phyloP scores from a whole-genome alignment of 306 rosid genomes.

The Hippophae rhamnoides region DNA sequence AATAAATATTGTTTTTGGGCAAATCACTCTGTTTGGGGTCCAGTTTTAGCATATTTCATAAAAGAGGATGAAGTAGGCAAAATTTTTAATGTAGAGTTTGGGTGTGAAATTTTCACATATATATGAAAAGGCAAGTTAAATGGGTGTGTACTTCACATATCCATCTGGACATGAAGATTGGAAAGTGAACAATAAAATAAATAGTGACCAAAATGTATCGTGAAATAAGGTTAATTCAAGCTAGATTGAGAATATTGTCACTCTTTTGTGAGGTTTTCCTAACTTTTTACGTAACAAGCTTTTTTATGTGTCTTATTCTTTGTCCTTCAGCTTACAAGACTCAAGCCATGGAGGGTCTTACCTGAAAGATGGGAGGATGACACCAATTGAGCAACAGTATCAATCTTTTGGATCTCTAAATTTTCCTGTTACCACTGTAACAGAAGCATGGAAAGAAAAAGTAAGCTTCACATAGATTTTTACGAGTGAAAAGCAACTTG shows the following conservation, averaged over 20 bases:
- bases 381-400: constrained; percentile 57
- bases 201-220: too few relatives aligned
- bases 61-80: too few relatives aligned
- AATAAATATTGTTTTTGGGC: constrained; percentile 7
- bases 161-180: too few relatives aligned
- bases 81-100: too few relatives aligned
- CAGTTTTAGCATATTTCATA: neutral
- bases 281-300: too few relatives aligned
- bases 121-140: too few relatives aligned
- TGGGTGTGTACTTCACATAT: too few relatives aligned
- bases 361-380: constrained; percentile 56
- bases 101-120: too few relatives aligned
- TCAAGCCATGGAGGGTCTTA: constrained; percentile 60
- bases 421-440: constrained; percentile 53
- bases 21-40: neutral
- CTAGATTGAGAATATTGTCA: too few relatives aligned
- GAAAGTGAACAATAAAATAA: too few relatives aligned
- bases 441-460: constrained; percentile 88
- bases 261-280: too few relatives aligned
- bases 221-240: too few relatives aligned
- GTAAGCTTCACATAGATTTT: constrained; percentile 30
- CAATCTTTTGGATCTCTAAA: constrained; percentile 46
- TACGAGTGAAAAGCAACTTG: neutral
- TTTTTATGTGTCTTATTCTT: constrained; percentile 9
- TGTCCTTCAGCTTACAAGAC: constrained; percentile 54